phyloP scores from a whole-genome alignment of 2,329 filamentous ascomycete genomes.

The Hyphodiscus sp. region DNA sequence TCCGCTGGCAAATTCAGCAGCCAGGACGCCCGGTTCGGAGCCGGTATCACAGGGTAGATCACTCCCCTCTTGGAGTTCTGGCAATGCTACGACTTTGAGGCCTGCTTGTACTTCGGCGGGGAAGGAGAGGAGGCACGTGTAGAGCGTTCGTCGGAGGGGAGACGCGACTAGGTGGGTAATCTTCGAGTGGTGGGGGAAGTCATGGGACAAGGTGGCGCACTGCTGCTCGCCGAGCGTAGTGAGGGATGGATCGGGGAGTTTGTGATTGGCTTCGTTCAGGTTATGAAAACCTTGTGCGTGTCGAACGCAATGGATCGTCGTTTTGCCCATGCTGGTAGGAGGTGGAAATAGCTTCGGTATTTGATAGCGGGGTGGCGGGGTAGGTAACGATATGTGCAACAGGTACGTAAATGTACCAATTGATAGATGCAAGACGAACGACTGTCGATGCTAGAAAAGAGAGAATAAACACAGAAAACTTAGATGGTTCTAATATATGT shows the following conservation, averaged over 20 bases:
- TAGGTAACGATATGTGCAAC: not conserved
- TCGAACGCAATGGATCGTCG: conserved; percentile 60
- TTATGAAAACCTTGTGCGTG: conserved; percentile 81
- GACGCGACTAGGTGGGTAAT: conserved; percentile 71
- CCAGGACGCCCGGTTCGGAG: conserved; percentile 46
- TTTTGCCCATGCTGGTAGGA: conserved; percentile 13
- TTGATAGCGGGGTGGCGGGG: not conserved
- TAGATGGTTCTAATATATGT: no score
- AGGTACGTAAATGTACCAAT: not conserved
- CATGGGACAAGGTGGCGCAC: conserved; percentile 54
- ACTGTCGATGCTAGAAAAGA: no score
- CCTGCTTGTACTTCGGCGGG: conserved; percentile 42
- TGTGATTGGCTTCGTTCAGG: conserved; percentile 60
- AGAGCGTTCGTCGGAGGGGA: conserved; percentile 72
- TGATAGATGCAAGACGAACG: no score
- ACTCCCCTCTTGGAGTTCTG: conserved; percentile 73
- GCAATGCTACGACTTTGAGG: conserved; percentile 53
- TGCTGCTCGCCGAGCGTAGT: conserved; percentile 71
- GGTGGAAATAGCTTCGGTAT: no score
- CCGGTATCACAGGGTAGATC: conserved; percentile 73
- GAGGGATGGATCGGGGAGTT: conserved; percentile 69
- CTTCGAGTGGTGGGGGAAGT: conserved; percentile 58
- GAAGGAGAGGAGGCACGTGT: conserved; percentile 70
- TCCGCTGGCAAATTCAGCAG: conserved; percentile 49
- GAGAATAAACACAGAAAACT: no score